Conservation (phyloP, 2,329 filamentous ascomycete species). For the Colletotrichum lini region DNA sequence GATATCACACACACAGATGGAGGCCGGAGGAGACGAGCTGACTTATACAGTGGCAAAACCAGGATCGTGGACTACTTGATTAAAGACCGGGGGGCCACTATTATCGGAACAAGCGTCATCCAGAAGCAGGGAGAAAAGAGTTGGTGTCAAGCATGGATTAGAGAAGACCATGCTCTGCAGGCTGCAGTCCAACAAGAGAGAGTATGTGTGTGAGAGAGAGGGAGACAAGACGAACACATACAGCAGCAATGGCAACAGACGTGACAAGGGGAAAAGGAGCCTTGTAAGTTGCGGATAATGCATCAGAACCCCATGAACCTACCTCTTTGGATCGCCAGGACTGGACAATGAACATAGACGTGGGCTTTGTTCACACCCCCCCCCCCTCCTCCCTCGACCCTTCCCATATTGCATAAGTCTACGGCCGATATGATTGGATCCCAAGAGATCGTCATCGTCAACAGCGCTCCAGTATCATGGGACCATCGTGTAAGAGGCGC, state of each 20-base stretch:
- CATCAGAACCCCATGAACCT: conserved; percentile 15
- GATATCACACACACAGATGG: neutral
- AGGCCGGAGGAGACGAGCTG: neutral
- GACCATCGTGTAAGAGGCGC: neutral
- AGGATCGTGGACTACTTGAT: neutral
- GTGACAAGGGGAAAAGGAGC: conserved; percentile 16
- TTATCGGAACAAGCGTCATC: conserved; percentile 2
- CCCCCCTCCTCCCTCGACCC: too few relatives aligned
- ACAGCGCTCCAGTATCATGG: neutral
- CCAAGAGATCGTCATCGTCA: neutral
- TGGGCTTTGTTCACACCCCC: neutral
- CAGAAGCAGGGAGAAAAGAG: conserved; percentile 23
- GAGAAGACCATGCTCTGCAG: conserved; percentile 7
- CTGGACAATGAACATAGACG: neutral
- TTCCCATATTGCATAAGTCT: neutral
- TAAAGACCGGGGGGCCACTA: neutral
- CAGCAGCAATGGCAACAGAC: conserved; percentile 12
- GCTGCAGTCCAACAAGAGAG: conserved; percentile 15
- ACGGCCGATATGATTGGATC: neutral
- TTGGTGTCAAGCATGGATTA: conserved; percentile 4
- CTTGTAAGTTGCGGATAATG: conserved; percentile 12
- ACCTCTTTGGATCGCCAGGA: conserved; percentile 16
- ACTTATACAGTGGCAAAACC: conserved; percentile 9
- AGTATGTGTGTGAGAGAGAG: too few relatives aligned
- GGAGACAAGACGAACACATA: conserved; percentile 7